Base-by-base conservation (phyloP, 2,329 filamentous ascomycete species). In the Alternaria sp. region DNA sequence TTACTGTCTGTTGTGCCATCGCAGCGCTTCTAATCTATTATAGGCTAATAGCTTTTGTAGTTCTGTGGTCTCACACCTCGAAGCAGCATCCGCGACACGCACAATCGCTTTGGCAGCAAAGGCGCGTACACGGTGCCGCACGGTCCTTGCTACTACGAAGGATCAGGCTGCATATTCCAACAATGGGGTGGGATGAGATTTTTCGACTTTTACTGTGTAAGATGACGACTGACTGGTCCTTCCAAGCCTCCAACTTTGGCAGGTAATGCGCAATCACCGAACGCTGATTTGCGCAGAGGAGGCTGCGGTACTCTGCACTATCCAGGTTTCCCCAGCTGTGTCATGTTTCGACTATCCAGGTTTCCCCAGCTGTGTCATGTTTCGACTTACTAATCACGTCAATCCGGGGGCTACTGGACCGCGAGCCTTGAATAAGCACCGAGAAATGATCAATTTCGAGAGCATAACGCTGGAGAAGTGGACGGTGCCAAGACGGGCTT, bases 381-480 rank as follows among this genome's bases (percentile, higher is more conserved):
- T 17, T 17, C 17, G 17, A 14, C 26, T 23, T 17, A 17, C 17
- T 17, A 17, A 17, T 17, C 17, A 17, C 17, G 17, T 33, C 33
- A 50, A 50, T 36, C 34, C 46, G 14, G 34, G 34, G 34, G 48
- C 48, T 24, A 7, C 41, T 50, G 34, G 48, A 36, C 48, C 33
- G 29, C 17, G 34, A 23, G 23, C 48, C 39, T 50, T 9, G 5
- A 8, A 36, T 50, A 50, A 50, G 33, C 48, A 50, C 33, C 48
- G 48, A 39, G 17, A 33, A 37, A 36, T n/a, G 48, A 39, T 50
- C 33, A 28, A 39, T 23, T 39, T 28, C 46, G 33, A 24, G 46
- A 13, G 31, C 17, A 50, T 33, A 33, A 46, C 17, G 13, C 33
- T 39, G 24, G 29, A 34, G 29, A 17, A 24, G 29, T 13, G 23